Percentiles rank a stretch among this genome's conserved stretches.
Evolutionary conservation across 202 grass and related monocot genomes (phyloP).

Genomic region (Saccharum hybrid): DNA sequence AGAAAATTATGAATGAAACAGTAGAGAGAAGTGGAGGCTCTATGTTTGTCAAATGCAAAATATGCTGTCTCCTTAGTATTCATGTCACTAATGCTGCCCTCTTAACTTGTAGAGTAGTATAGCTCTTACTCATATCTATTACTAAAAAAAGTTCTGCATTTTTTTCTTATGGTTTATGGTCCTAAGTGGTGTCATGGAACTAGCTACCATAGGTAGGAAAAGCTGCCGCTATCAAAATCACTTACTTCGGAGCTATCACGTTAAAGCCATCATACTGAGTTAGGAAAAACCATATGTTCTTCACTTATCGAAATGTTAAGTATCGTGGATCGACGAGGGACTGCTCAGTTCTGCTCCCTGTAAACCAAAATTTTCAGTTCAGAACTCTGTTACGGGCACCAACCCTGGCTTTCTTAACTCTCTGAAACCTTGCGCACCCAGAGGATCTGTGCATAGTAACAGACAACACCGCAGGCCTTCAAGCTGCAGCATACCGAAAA

Average conservation of each 20-base stretch:
- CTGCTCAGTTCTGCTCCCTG: neutral
- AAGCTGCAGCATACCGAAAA: neutral
- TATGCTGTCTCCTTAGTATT: too few species aligned
- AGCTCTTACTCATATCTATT: too few species aligned
- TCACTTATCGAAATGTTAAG: neutral
- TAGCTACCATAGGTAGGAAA: too few species aligned
- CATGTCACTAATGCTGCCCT: too few species aligned
- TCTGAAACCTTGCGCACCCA: neutral
- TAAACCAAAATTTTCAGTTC: neutral
- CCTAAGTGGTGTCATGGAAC: too few species aligned
- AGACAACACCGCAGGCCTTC: neutral
- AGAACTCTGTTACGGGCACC: neutral
- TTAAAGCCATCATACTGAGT: neutral
- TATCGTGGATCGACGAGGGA: neutral
- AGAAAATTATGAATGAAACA: neutral
- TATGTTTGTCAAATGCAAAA: neutral
- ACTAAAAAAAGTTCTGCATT: too few species aligned
- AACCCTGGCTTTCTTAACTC: neutral
- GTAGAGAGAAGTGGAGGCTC: neutral
- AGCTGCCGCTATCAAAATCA: too few species aligned
- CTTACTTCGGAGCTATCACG: neutral
- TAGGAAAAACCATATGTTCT: neutral
- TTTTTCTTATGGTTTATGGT: too few species aligned
- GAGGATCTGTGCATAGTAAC: neutral
- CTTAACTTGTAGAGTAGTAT: too few species aligned